These are phyloP conservation scores for Rugosomyces carneus DNA, from an alignment of 1,284 basidiomycete genomes.

Conservation along the genomic window DNA sequence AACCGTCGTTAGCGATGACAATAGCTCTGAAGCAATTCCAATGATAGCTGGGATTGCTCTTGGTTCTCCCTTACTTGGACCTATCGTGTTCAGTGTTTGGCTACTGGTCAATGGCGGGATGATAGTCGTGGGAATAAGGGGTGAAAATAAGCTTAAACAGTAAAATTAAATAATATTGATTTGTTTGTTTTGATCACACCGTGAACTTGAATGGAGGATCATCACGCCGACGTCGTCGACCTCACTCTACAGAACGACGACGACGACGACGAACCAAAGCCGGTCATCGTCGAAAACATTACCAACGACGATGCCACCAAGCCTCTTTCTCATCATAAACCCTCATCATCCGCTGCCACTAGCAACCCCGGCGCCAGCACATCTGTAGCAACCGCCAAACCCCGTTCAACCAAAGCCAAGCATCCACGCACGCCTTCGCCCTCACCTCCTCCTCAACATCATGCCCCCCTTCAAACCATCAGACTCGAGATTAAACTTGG, in stretches of 20 bases:
- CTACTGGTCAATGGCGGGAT: background rate
- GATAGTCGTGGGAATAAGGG: background rate
- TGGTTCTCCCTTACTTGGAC: too few relatives aligned
- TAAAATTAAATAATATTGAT: background rate
- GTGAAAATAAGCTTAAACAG: background rate
- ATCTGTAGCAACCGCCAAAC: slow-evolving; percentile 24
- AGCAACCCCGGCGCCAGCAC: slow-evolving; percentile 9
- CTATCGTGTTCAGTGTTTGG: too few relatives aligned
- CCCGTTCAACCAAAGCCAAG: slow-evolving; percentile 40
- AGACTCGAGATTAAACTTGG: slow-evolving; percentile 64
- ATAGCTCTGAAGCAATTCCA: too few relatives aligned
- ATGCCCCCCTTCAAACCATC: slow-evolving; percentile 56
- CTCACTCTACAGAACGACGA: background rate
- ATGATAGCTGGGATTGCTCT: too few relatives aligned
- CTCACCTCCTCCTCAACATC: slow-evolving; percentile 48
- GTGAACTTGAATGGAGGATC: background rate
- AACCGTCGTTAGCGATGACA: too few relatives aligned
- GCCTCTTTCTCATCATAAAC: slow-evolving; percentile 1
- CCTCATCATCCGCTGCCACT: slow-evolving; percentile 8
- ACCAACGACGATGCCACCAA: slow-evolving; percentile 3
- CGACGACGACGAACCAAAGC: background rate
- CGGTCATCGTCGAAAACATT: background rate
- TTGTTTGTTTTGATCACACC: background rate
- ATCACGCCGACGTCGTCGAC: background rate
- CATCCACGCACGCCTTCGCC: slow-evolving; percentile 46